Evolutionary conservation across 352 stramenopile genomes (phyloP), one percentile per base, ranked within the genome.

Genomic region (Phytophthora constricta): DNA sequence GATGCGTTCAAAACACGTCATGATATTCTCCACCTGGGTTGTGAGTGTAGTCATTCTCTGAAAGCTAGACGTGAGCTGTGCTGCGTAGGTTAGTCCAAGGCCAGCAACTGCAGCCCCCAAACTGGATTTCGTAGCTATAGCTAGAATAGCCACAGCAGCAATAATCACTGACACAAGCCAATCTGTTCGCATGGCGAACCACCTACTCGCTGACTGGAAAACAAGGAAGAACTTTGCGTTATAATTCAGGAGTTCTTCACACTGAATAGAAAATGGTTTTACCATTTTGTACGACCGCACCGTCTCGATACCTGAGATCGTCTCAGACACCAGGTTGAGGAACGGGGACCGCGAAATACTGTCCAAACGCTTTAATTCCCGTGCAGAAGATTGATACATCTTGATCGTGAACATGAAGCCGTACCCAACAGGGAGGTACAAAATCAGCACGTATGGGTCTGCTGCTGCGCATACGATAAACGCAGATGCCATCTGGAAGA

Each of bases 361-460:
- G 62, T 99, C 97, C 20, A 99, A 79, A 17, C 97, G 88, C 74
- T 99, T 98, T 4, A 99, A 64, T 65, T 98, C 95, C 20, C 82
- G 70, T 51, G 87, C 80, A 13, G 78, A 90, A 22, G 73, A 66
- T 46, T 97, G 85, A 68, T 97, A 98, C 41, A 98, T 60, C 97
- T 97, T 62, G 4, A 62, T 58, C 0, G 61, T 37, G 16, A 67
- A 59, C 16, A 39, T 53, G 22, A 68, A 74, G 42, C 51, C 74
- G n/a, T 13, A 76, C 19, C 20, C 43, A 3, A 87, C 65, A 3
- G 80, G 82, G 8, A 79, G 10, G 50, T 90, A 89, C 31, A 89
- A 27, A 11, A 89, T 72, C 5, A 92, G 27, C 17, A 89, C 68
- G 37, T 76, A 86, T 22, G 78, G 80, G 23, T 77, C 77, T 20